phyloP scores from a whole-genome alignment of 768 basidiomycete species.

The Serendipita sp. region DNA sequence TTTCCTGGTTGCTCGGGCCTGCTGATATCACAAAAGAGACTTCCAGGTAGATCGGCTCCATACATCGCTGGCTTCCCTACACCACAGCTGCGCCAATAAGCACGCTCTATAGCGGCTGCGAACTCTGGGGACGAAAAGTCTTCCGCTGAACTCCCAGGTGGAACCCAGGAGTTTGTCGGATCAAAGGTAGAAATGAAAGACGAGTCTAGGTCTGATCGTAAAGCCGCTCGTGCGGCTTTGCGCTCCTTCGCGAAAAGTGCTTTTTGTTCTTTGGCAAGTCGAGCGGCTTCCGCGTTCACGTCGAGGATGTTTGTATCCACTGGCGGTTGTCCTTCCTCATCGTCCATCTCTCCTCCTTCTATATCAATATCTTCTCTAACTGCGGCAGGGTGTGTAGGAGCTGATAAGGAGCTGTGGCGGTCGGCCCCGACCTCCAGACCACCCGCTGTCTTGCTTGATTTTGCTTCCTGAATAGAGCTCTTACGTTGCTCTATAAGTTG shows the following conservation, averaged over 20 bases:
- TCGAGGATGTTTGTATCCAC: neutral
- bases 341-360: neutral
- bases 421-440: conserved; percentile 4
- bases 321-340: neutral
- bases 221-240: neutral
- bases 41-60: conserved; percentile 88
- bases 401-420: neutral
- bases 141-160: conserved; percentile 45
- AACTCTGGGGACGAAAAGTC: conserved; percentile 79
- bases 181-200: conserved; percentile 58
- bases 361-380: neutral
- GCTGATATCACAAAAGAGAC: conserved; percentile 16
- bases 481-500: too few relatives aligned
- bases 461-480: too few relatives aligned
- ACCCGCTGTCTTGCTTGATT: neutral
- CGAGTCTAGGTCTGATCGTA: conserved; percentile 23
- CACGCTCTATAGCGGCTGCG: conserved; percentile 71
- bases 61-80: conserved; percentile 91
- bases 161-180: conserved; percentile 64
- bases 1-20: conserved; percentile 16
- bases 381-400: neutral
- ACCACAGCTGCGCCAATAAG: conserved; percentile 85
- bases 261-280: neutral
- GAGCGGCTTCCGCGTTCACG: neutral
- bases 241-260: neutral